These are phyloP conservation scores for Mycena haematopus DNA, from an alignment of 768 basidiomycete species.

Conservation along the genomic window DNA sequence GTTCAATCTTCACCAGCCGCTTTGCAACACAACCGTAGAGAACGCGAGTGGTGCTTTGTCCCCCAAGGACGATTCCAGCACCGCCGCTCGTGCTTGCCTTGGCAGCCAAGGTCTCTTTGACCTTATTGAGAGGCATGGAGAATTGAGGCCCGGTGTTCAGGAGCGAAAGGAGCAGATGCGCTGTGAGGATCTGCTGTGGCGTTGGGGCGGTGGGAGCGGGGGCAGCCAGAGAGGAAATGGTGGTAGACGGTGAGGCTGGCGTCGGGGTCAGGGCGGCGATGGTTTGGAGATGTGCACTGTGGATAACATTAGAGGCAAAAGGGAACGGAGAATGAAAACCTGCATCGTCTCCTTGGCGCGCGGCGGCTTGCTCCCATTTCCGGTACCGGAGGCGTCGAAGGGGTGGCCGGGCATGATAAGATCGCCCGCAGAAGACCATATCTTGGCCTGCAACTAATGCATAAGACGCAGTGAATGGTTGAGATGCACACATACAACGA, in stretches of 20 bases:
- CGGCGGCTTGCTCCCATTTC: conserved; percentile 47
- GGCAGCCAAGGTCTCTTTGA: conserved; percentile 61
- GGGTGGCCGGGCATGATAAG: conserved; percentile 62
- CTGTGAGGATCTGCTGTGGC: conserved; percentile 74
- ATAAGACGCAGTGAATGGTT: conserved; percentile 3
- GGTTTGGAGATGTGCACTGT: conserved; percentile 63
- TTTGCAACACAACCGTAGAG: conserved; percentile 85
- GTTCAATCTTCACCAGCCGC: conserved; percentile 76
- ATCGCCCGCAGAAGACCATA: conserved; percentile 73
- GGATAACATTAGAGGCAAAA: conserved; percentile 6
- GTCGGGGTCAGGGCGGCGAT: conserved; percentile 58
- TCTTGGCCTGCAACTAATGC: conserved; percentile 57
- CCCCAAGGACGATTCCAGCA: conserved; percentile 37
- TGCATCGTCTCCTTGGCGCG: conserved; percentile 69
- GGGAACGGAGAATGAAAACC: conserved; percentile 31
- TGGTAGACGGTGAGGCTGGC: conserved; percentile 62
- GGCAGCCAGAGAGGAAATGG: conserved; percentile 55
- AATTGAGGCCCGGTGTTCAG: conserved; percentile 59
- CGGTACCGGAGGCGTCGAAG: conserved; percentile 41
- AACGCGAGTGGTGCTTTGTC: conserved; percentile 62
- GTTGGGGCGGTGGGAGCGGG: conserved; percentile 48
- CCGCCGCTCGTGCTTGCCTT: conserved; percentile 47
- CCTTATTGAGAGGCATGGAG: conserved; percentile 63
- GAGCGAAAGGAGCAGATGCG: conserved; percentile 66
- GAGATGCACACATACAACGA: conserved; percentile 54